Conservation (phyloP, 805 yeast genomes). For the Candida nonsorbophila region DNA sequence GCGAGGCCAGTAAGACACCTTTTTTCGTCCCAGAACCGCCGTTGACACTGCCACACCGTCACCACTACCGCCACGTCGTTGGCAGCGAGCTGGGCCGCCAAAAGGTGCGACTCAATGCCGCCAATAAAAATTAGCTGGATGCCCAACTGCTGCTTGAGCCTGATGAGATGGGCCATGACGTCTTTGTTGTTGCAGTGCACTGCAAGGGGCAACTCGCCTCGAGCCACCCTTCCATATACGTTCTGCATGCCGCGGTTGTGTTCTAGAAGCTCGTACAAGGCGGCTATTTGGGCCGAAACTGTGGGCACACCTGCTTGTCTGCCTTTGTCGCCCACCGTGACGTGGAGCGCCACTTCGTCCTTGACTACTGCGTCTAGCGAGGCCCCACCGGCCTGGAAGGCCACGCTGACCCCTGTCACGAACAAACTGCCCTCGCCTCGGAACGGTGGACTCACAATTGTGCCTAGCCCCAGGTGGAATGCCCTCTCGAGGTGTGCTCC, state of each 20-base stretch:
- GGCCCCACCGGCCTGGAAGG: conserved; percentile 1
- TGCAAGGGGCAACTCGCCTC: conserved; percentile 2
- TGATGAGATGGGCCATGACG: conserved; percentile 2
- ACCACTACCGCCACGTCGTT: conserved; percentile 3
- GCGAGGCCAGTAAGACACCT: conserved; percentile 3
- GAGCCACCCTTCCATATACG: conserved; percentile 4
- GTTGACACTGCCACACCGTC: conserved; percentile 4
- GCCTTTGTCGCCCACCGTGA: conserved; percentile 3
- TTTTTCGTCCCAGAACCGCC: conserved; percentile 5
- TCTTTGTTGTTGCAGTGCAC: conserved; percentile 3
- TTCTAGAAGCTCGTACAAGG: neutral
- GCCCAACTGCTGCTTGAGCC: conserved; percentile 1
- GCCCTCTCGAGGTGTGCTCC: conserved; percentile 3
- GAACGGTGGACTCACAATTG: conserved; percentile 3
- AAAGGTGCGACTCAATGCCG: conserved; percentile 3
- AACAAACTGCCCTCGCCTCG: conserved; percentile 4
- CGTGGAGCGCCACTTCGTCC: conserved; percentile 3
- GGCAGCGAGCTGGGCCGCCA: conserved; percentile 1
- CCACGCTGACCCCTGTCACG: conserved; percentile 6
- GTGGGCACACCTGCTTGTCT: conserved; percentile 4
- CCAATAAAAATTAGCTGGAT: conserved; percentile 2
- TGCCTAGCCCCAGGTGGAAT: conserved; percentile 2
- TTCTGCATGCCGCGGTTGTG: neutral
- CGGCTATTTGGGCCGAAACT: conserved; percentile 2
- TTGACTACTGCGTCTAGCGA: conserved; percentile 1